phyloP scores from a whole-genome alignment of 2,329 filamentous ascomycete genomes.

The Tolypocladium tundrense region DNA sequence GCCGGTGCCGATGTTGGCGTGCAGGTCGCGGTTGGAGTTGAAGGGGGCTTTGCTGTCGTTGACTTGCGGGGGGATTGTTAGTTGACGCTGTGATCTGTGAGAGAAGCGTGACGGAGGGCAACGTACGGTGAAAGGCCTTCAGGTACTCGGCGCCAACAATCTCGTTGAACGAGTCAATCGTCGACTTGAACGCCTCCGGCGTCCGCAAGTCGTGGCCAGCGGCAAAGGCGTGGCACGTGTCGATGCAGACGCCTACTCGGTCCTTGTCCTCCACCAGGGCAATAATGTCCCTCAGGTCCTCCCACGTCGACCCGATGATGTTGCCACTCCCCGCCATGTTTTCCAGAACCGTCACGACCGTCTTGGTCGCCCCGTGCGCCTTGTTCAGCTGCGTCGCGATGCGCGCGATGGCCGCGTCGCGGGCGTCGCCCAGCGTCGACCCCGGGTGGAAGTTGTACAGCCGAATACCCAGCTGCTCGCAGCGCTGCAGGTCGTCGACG shows the following conservation, averaged over 20 bases:
- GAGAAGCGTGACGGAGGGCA: neutral
- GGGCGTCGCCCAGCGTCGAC: slow-evolving; percentile 58
- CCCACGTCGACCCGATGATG: slow-evolving; percentile 74
- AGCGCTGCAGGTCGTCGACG: slow-evolving; percentile 76
- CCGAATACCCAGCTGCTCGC: slow-evolving; percentile 73
- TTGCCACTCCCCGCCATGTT: slow-evolving; percentile 93
- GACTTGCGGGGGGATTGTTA: slow-evolving; percentile 28
- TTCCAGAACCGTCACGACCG: slow-evolving; percentile 77
- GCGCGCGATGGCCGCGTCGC: slow-evolving; percentile 60
- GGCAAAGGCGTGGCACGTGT: slow-evolving; percentile 94
- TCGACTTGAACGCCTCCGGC: slow-evolving; percentile 60
- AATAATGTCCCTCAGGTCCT: slow-evolving; percentile 82
- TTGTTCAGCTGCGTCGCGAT: slow-evolving; percentile 76
- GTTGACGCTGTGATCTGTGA: neutral
- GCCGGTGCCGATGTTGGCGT: slow-evolving; percentile 93
- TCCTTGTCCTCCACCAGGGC: slow-evolving; percentile 66
- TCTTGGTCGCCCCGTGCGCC: slow-evolving; percentile 64
- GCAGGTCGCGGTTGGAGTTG: slow-evolving; percentile 71
- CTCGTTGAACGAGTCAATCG: slow-evolving; percentile 66
- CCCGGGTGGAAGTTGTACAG: slow-evolving; percentile 99
- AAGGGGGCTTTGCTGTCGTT: slow-evolving; percentile 95
- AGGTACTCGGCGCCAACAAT: slow-evolving; percentile 72
- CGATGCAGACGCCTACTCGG: slow-evolving; percentile 86
- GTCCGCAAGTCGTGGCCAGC: slow-evolving; percentile 84
- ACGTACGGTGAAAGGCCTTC: slow-evolving; percentile 61